Conservation (phyloP, 257 asterid genomes). For the Datura wrightii region DNA sequence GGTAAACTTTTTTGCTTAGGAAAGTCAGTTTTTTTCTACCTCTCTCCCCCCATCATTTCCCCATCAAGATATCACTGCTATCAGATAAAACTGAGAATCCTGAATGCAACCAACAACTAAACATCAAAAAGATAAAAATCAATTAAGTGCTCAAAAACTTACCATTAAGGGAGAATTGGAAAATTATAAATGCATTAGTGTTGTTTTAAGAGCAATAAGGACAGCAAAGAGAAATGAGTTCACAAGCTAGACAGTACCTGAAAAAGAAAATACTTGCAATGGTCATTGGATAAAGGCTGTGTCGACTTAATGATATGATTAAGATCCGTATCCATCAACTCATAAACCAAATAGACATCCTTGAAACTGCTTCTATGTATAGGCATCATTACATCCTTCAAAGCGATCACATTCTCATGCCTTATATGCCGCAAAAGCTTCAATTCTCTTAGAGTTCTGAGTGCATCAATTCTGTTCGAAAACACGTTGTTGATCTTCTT, state of each 20-base stretch:
- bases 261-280: conserved; percentile 53
- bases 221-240: not conserved
- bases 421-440: conserved; percentile 46
- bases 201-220: not conserved
- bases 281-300: conserved; percentile 51
- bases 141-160: not conserved
- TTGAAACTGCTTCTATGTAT: conserved; percentile 42
- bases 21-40: not conserved
- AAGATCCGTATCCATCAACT: conserved; percentile 59
- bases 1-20: not conserved
- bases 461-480: conserved; percentile 48
- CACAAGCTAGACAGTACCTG: conserved; percentile 42
- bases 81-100: not conserved
- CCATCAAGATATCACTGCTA: not conserved
- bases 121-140: not conserved
- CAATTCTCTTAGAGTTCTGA: conserved; percentile 57
- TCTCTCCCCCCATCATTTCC: not conserved
- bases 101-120: not conserved
- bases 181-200: not conserved
- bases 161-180: not conserved
- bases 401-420: conserved; percentile 53
- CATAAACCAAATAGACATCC: conserved; percentile 56
- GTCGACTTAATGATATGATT: conserved; percentile 54
- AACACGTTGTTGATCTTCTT: conserved; percentile 53
- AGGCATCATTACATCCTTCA: conserved; percentile 61